Evolutionary conservation across 208 protist species (phyloP).

Genomic region (Leishmania gerbilli): DNA sequence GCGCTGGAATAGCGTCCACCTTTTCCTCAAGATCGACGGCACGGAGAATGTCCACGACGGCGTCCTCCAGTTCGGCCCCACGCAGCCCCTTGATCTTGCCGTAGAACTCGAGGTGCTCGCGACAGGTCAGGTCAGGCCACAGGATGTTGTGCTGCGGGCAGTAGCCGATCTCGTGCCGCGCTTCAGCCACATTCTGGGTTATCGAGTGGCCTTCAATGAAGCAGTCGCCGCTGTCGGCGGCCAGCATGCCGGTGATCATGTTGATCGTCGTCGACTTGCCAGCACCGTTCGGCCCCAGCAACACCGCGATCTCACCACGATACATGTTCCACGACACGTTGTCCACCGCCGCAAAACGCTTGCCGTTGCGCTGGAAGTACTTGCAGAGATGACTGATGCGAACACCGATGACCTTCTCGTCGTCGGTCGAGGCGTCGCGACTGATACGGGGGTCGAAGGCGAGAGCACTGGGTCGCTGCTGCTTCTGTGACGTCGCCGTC

Average conservation of each 20-base stretch:
- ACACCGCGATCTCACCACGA: constrained; percentile 60
- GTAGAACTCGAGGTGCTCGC: constrained; percentile 93
- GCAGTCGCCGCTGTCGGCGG: constrained; percentile 66
- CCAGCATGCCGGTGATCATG: constrained; percentile 83
- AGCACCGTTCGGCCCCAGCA: constrained; percentile 81
- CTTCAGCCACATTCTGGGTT: constrained; percentile 34
- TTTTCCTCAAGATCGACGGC: constrained; percentile 66
- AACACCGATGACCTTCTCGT: constrained; percentile 46
- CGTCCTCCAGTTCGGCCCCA: constrained; percentile 43
- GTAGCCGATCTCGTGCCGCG: constrained; percentile 85
- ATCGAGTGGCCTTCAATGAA: constrained; percentile 71
- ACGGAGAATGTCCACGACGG: constrained; percentile 37
- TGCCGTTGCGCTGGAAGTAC: constrained; percentile 41
- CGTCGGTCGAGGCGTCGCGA: constrained; percentile 16
- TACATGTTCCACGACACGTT: constrained; percentile 60
- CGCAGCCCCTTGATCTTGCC: constrained; percentile 90
- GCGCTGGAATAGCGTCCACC: constrained; percentile 32
- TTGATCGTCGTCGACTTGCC: constrained; percentile 84
- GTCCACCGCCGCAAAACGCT: constrained; percentile 63
- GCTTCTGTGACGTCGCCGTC: background rate
- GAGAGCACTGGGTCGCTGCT: background rate
- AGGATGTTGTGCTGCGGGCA: constrained; percentile 96
- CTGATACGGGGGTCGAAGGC: constrained; percentile 23
- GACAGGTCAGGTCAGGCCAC: constrained; percentile 89
- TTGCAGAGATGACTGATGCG: constrained; percentile 34